A percentile compares a stretch with the other conserved stretches of the same genome.
Conservation (phyloP, 2,329 filamentous ascomycete genomes). For the Verruconis gallopava region DNA sequence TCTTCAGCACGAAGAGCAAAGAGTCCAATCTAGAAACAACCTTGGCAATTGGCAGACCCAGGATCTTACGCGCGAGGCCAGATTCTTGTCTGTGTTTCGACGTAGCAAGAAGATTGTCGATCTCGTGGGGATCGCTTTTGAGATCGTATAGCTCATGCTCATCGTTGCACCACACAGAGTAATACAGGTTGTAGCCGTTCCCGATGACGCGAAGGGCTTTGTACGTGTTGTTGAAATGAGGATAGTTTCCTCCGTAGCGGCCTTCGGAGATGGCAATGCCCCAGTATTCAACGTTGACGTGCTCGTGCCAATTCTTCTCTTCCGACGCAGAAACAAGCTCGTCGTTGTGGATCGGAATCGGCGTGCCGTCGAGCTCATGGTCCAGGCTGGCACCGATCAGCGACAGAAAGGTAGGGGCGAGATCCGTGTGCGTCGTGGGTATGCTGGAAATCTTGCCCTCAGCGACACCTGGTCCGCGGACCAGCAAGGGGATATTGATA, state of each 20-base stretch:
- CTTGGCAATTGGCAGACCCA: neutral
- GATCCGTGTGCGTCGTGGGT: constrained; percentile 27
- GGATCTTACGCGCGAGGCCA: neutral
- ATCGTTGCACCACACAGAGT: constrained; percentile 7
- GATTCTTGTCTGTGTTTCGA: neutral
- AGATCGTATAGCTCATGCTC: constrained; percentile 9
- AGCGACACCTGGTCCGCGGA: constrained; percentile 25
- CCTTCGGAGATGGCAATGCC: constrained; percentile 14
- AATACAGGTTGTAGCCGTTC: constrained; percentile 2
- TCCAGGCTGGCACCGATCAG: constrained; percentile 19
- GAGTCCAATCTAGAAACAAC: constrained; percentile 17
- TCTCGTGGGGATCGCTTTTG: neutral
- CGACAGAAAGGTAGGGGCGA: constrained; percentile 26
- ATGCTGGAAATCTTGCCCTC: constrained; percentile 18
- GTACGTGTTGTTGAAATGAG: constrained; percentile 2
- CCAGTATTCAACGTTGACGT: constrained; percentile 31
- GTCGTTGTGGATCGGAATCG: constrained; percentile 20
- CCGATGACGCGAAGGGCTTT: constrained; percentile 8
- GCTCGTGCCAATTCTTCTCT: constrained; percentile 17
- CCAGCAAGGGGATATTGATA: constrained; percentile 26
- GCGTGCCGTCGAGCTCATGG: constrained; percentile 22
- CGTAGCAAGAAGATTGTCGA: constrained; percentile 1
- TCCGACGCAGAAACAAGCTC: constrained; percentile 10
- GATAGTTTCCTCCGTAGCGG: neutral
- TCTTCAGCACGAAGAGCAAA: constrained; percentile 21